phyloP scores from a whole-genome alignment of 2,329 filamentous ascomycete species.

The Alternaria alternata region DNA sequence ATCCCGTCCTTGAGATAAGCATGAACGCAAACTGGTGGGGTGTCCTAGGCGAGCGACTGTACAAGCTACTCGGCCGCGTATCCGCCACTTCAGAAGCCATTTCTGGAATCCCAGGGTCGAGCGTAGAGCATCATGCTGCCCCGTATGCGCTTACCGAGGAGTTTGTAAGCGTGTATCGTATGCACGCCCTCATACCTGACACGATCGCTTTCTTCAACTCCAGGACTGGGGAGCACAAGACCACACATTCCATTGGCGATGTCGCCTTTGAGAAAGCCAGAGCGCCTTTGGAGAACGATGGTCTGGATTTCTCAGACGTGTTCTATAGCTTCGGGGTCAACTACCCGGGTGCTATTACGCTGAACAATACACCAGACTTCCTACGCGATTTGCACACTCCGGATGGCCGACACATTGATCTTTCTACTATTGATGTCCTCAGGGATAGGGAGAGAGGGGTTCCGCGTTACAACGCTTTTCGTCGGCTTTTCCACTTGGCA shows the following conservation, averaged over 20 bases:
- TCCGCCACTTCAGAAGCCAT: slow-evolving; percentile 52
- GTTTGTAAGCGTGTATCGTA: slow-evolving; percentile 56
- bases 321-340: slow-evolving; percentile 59
- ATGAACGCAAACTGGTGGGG: slow-evolving; percentile 60
- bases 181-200: slow-evolving; percentile 55
- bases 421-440: slow-evolving; percentile 58
- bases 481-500: slow-evolving; percentile 53
- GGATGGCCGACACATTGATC: slow-evolving; percentile 53
- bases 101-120: slow-evolving; percentile 53
- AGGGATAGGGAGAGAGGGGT: slow-evolving; percentile 59
- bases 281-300: slow-evolving; percentile 34
- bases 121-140: slow-evolving; percentile 48
- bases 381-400: slow-evolving; percentile 53
- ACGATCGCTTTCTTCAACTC: slow-evolving; percentile 50
- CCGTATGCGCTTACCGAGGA: slow-evolving; percentile 57
- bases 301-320: slow-evolving; percentile 32
- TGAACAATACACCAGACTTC: slow-evolving; percentile 53
- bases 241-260: slow-evolving; percentile 23
- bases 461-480: slow-evolving; percentile 57
- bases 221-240: slow-evolving; percentile 38
- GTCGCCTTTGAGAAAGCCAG: slow-evolving; percentile 46
- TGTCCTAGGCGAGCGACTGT: slow-evolving; percentile 52
- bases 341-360: slow-evolving; percentile 57
- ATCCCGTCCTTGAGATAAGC: slow-evolving; percentile 54
- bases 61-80: slow-evolving; percentile 54